Evolutionary conservation across 192 early-diverging fungal species (phyloP).

Genomic region (Backusella westeae): DNA sequence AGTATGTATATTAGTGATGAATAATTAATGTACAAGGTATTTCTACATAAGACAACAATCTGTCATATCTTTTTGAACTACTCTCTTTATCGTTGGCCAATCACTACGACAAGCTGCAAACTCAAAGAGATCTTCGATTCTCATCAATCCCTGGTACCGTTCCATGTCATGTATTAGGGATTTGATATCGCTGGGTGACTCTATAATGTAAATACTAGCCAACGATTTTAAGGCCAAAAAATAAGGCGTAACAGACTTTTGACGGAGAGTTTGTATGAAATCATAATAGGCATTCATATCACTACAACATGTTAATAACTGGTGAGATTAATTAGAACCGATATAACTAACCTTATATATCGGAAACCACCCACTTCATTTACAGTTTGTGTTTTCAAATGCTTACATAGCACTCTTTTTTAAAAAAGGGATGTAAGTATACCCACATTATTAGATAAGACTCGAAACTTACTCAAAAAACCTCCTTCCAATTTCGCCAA

Average conservation of each 20-base stretch:
- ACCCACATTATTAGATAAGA: too few species aligned
- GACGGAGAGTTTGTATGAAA: slow-evolving; percentile 62
- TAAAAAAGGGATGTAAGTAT: not conserved
- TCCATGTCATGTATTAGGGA: slow-evolving; percentile 75
- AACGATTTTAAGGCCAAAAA: slow-evolving; percentile 80
- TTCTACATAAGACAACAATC: slow-evolving; percentile 55
- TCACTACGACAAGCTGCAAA: slow-evolving; percentile 74
- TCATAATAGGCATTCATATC: slow-evolving; percentile 82
- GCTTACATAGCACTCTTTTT: slow-evolving; percentile 75
- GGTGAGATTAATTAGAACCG: not conserved
- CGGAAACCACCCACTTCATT: slow-evolving; percentile 86
- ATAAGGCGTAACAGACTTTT: slow-evolving; percentile 61
- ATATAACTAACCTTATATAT: slow-evolving; percentile 63
- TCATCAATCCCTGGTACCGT: slow-evolving; percentile 68
- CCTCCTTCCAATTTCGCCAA: slow-evolving; percentile 82
- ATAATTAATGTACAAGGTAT: not conserved
- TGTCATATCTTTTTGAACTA: slow-evolving; percentile 64
- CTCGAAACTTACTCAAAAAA: slow-evolving; percentile 74
- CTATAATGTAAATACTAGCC: slow-evolving; percentile 81
- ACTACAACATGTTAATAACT: slow-evolving; percentile 30
- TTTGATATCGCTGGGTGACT: slow-evolving; percentile 69
- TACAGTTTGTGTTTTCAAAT: slow-evolving; percentile 79
- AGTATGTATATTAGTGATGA: not conserved
- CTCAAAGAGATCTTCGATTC: slow-evolving; percentile 83
- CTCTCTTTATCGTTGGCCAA: slow-evolving; percentile 73